Percentiles rank a stretch among this genome's conserved stretches.
These are phyloP conservation scores for Eleusine indica DNA, from an alignment of 176 grass and related monocot species.

Conservation along the genomic window DNA sequence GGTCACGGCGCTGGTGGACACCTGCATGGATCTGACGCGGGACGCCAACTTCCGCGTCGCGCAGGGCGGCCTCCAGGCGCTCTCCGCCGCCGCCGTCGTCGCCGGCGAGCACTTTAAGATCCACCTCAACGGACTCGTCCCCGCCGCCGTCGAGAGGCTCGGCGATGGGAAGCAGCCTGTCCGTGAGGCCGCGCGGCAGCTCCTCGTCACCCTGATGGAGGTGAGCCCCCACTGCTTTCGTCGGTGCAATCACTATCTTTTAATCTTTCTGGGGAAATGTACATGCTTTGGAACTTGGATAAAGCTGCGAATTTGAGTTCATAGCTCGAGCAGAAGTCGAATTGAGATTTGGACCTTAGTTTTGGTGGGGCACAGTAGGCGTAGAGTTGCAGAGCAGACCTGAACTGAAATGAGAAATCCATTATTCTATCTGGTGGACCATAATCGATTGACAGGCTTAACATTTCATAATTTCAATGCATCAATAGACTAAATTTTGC, in stretches of 20 bases:
- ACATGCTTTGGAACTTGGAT: neutral
- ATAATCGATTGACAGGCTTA: neutral
- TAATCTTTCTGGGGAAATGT: neutral
- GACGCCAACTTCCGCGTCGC: constrained; percentile 90
- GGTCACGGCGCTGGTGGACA: constrained; percentile 79
- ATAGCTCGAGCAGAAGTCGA: neutral
- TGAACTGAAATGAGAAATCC: neutral
- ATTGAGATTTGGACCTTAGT: neutral
- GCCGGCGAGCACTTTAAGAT: constrained; percentile 91
- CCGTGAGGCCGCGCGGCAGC: constrained; percentile 73
- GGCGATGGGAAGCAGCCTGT: constrained; percentile 95
- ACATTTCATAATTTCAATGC: neutral
- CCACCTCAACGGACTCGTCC: constrained; percentile 84
- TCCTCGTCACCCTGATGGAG: constrained; percentile 94
- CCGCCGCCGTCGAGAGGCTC: constrained; percentile 79
- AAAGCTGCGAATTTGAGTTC: constrained; percentile 2
- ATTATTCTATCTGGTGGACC: neutral
- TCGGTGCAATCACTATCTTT: neutral
- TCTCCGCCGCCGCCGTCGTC: constrained; percentile 84
- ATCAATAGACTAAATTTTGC: neutral
- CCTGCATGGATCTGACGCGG: constrained; percentile 81
- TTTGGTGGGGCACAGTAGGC: neutral
- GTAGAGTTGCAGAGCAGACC: constrained; percentile 18
- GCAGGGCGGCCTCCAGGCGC: constrained; percentile 87
- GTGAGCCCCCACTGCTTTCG: constrained; percentile 26